These are phyloP conservation scores for Scopulariopsis brevicaulis DNA, from an alignment of 2,329 filamentous ascomycete species.

Conservation along the genomic window DNA sequence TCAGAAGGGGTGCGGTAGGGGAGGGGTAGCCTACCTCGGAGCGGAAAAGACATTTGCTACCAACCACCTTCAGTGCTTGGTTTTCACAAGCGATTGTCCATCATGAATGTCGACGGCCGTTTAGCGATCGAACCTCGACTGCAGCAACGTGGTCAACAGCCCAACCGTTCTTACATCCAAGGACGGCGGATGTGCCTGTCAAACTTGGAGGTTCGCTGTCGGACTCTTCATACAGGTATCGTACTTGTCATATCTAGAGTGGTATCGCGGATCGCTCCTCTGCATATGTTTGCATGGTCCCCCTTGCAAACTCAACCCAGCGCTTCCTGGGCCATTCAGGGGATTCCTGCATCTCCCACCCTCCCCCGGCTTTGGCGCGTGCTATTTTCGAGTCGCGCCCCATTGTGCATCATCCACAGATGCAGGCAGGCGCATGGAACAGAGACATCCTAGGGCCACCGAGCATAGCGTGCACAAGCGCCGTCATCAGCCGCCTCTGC, in stretches of 20 bases:
- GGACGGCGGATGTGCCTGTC: too few species aligned
- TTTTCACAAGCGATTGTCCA: too few species aligned
- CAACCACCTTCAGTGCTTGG: background rate
- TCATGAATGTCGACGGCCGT: too few species aligned
- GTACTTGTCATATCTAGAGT: background rate
- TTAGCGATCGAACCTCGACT: background rate
- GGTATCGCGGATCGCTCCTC: background rate
- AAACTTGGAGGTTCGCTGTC: background rate
- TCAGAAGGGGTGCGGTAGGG: background rate
- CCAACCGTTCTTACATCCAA: background rate
- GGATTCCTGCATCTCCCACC: background rate
- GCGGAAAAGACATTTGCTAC: background rate
- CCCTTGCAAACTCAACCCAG: background rate
- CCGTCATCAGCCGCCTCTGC: background rate
- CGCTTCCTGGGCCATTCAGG: background rate
- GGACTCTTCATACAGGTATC: background rate
- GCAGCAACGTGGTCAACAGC: background rate
- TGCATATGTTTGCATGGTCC: background rate
- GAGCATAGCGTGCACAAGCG: background rate
- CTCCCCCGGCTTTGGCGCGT: background rate
- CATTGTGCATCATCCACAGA: background rate
- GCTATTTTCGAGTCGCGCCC: background rate
- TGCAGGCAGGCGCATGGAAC: background rate
- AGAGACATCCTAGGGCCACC: background rate
- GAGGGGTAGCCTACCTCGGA: background rate